Percentiles rank a stretch among this genome's conserved stretches.
These are phyloP conservation scores for Aphanomyces stellatus DNA, from an alignment of 352 stramenopile genomes.

Conservation along the genomic window DNA sequence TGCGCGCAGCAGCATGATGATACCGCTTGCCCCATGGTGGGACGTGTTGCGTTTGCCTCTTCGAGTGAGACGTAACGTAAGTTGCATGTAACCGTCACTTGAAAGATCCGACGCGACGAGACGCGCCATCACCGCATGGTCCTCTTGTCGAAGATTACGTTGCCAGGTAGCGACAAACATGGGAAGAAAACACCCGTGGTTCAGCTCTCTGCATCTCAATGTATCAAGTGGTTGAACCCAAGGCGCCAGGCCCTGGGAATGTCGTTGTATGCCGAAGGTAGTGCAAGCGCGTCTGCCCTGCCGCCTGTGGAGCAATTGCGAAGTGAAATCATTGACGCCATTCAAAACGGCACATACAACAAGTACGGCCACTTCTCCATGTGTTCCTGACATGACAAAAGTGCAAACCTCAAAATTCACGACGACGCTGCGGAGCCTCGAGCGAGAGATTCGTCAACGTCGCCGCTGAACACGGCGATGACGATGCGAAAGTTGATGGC, in stretches of 20 bases:
- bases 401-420: background rate
- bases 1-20: constrained; percentile 4
- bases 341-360: constrained; percentile 3
- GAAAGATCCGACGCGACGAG: no score
- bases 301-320: constrained; percentile 1
- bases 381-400: no score
- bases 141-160: background rate
- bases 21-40: background rate
- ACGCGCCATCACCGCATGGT: no score
- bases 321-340: constrained; percentile 15
- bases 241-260: background rate
- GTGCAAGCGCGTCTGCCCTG: no score
- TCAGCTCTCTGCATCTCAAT: background rate
- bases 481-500: background rate
- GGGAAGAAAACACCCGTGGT: constrained; percentile 2
- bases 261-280: background rate
- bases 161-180: background rate
- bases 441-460: background rate
- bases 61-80: no score
- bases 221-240: constrained; percentile 13
- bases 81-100: no score
- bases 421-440: background rate
- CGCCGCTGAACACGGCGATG: background rate
- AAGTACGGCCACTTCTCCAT: background rate
- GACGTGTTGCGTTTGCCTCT: no score